Evolutionary conservation across 768 basidiomycete genomes (phyloP), one percentile per base, ranked within the genome.

Genomic region (Hemileccinum rubropunctum): DNA sequence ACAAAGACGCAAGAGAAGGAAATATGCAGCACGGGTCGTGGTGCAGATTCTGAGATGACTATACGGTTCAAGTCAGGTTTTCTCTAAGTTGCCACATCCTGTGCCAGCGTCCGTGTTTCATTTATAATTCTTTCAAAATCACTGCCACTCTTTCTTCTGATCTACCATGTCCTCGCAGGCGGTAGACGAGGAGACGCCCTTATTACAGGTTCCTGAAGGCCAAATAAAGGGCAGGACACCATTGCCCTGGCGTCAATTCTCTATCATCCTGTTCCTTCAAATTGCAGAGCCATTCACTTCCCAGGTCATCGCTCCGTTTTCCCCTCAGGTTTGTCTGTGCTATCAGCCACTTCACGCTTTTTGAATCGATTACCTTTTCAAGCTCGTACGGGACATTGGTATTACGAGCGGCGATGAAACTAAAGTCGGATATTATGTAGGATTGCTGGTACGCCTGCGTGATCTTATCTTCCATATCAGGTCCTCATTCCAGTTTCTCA

Each of bases 271-370:
- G 47, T 75, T 88, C 57, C 75, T 91, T 18, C 87, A 89, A 64
- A 79, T 90, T 35, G 75, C 86, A 32, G 89, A 91, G 62, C 88
- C 88, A 1, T 70, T 91, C 57, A 87, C 88, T 2, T 79, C 79
- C 6, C 79, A 88, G 53, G 84, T 91, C 47, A 88, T 91, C 52
- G 80, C 80, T 40, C 89, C 88, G 1, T 90, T 89, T 60, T 77
- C 82, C 17, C 86, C 85, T 3, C 80, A 89, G 73, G 86, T 84
- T 49, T 38, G 76, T 58, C 28, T 23, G 23, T 10, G 34, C 45
- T 36, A 10, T 27, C 23, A 12, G 38, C 3, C n/a, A 8, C 6
- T 46, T 36, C n/a, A 9, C 8, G 9, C 6, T 5, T 45, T 28
- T 27, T 54, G 37, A 57, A 14, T 15, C 15, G n/a, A 33, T 28